A percentile compares a stretch with the other conserved stretches of the same genome.
These are phyloP conservation scores for Meripilus lineatus DNA, from an alignment of 1,284 basidiomycete genomes.

Conservation along the genomic window DNA sequence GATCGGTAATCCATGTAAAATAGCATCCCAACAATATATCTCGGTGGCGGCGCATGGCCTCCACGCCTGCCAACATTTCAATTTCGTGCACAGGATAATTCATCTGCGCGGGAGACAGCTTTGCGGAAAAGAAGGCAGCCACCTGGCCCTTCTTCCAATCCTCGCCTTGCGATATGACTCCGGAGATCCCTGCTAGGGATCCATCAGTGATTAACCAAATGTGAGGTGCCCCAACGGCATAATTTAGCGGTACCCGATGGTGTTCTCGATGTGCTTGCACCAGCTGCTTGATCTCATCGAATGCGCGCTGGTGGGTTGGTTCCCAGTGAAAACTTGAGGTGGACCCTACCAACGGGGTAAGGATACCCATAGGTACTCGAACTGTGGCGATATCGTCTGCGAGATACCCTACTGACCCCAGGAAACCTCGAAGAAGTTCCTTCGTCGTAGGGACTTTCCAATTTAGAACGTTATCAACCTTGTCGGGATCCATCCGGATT, in stretches of 20 bases:
- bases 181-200: slow-evolving; percentile 6
- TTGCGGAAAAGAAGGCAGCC: slow-evolving; percentile 16
- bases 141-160: slow-evolving; percentile 6
- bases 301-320: too few relatives aligned
- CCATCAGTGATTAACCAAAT: slow-evolving; percentile 20
- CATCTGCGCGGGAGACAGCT: slow-evolving; percentile 10
- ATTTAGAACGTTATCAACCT: slow-evolving; percentile 25
- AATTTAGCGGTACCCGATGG: slow-evolving; percentile 18
- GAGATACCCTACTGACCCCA: slow-evolving; percentile 24
- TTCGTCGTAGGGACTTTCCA: slow-evolving; percentile 26
- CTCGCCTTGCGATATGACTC: slow-evolving; percentile 19
- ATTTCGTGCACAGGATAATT: too few relatives aligned
- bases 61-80: slow-evolving; percentile 19
- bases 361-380: slow-evolving; percentile 13
- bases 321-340: too few relatives aligned
- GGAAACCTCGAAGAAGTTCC: slow-evolving; percentile 18
- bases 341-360: slow-evolving; percentile 7
- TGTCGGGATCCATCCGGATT: slow-evolving; percentile 27
- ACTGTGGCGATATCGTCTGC: slow-evolving; percentile 17
- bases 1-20: slow-evolving; percentile 30
- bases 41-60: slow-evolving; percentile 17
- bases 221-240: slow-evolving; percentile 13
- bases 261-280: slow-evolving; percentile 17
- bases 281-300: slow-evolving; percentile 19
- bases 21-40: slow-evolving; percentile 23